Evolutionary conservation across 164 flowering plant genomes (phyloP).

Genomic region (Echeveria elegans): DNA sequence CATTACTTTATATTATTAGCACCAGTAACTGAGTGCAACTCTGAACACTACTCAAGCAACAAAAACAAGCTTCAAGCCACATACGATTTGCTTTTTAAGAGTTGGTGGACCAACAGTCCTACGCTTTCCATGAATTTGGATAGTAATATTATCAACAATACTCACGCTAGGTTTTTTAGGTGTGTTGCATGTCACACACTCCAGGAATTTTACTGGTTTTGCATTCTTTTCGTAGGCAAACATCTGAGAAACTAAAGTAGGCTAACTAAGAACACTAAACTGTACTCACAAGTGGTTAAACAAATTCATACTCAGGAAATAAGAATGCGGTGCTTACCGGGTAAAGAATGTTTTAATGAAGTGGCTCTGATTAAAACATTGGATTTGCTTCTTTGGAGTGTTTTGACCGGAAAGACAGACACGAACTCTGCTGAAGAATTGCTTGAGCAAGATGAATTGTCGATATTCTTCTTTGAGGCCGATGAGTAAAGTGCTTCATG

Average conservation of each 20-base stretch:
- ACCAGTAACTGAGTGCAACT: too few species aligned
- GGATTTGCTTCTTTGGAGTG: conserved; percentile 16
- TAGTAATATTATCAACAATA: too few species aligned
- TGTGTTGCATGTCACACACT: conserved; percentile 26
- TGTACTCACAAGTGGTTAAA: not conserved
- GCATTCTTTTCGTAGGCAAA: conserved; percentile 46
- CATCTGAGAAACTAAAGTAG: conserved; percentile 23
- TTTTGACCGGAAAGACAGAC: conserved; percentile 13
- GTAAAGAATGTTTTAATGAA: too few species aligned
- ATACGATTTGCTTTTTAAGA: too few species aligned
- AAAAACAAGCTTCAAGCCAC: too few species aligned
- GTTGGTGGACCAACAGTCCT: too few species aligned
- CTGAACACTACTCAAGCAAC: too few species aligned
- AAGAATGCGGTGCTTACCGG: conserved; percentile 18
- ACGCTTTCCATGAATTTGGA: too few species aligned
- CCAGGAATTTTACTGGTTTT: conserved; percentile 23
- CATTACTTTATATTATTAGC: too few species aligned
- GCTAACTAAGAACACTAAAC: conserved; percentile 5
- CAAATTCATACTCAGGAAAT: not conserved
- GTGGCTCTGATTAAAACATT: too few species aligned
- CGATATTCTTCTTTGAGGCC: conserved; percentile 47
- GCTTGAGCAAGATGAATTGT: conserved; percentile 11
- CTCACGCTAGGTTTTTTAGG: conserved; percentile 28
- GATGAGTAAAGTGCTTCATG: conserved; percentile 71
- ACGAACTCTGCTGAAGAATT: conserved; percentile 4